These are phyloP conservation scores for Nitzschia palea DNA, from an alignment of 108 stramenopile genomes.

Conservation along the genomic window DNA sequence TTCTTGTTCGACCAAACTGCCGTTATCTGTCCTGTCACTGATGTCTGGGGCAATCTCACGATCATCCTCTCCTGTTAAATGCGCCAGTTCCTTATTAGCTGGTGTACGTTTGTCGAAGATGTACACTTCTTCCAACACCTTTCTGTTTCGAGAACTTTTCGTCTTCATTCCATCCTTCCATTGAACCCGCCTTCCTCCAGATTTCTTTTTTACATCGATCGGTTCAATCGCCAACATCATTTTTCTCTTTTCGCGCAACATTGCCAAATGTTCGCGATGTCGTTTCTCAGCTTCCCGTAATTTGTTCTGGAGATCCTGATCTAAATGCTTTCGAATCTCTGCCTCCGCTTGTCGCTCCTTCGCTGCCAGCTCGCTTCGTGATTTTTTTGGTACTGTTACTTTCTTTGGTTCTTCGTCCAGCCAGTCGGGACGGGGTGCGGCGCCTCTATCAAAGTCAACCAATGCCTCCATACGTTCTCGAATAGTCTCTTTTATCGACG, in stretches of 20 bases:
- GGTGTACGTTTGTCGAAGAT: conserved; percentile 21
- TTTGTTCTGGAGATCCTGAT: conserved; percentile 18
- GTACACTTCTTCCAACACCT: conserved; percentile 46
- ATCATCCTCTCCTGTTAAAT: not conserved
- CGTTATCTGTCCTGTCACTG: too few species aligned
- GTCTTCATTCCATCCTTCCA: conserved; percentile 57
- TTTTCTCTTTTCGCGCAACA: conserved; percentile 26
- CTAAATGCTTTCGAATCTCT: not conserved
- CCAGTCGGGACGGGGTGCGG: conserved; percentile 37
- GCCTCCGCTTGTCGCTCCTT: conserved; percentile 31
- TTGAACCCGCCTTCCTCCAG: conserved; percentile 19
- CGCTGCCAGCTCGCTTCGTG: conserved; percentile 23
- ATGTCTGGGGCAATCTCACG: not conserved
- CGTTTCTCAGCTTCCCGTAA: conserved; percentile 31
- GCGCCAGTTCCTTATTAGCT: not conserved
- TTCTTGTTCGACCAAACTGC: too few species aligned
- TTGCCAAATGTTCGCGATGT: conserved; percentile 15
- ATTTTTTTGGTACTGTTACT: conserved; percentile 7
- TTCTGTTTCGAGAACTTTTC: conserved; percentile 21
- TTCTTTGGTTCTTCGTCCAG: conserved; percentile 12
- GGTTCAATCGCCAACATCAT: conserved; percentile 1
- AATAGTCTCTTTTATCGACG: conserved; percentile 13
- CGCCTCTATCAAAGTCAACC: conserved; percentile 23
- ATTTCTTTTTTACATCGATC: not conserved
- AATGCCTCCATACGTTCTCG: conserved; percentile 20